Evolutionary conservation across 345 rosid genomes (phyloP), one percentile per base, ranked within the genome.

Genomic region (Brassica cretica): DNA sequence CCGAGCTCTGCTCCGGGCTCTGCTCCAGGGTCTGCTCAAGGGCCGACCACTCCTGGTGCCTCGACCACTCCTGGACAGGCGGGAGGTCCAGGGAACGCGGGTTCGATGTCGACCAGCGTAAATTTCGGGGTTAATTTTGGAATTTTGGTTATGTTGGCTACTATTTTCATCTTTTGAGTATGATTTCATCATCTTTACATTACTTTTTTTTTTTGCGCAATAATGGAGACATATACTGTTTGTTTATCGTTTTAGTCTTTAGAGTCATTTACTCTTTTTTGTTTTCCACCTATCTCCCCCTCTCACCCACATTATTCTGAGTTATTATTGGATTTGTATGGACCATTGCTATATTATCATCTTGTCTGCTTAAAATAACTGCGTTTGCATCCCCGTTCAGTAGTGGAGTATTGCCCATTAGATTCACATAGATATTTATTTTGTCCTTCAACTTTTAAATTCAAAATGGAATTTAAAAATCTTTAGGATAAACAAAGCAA

Each of bases 121-220:
- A 80, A 66, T 75, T 46, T 71, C 18, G 79, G 80, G 80, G 83
- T 75, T 0, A 75, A 70, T 80, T 70, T 75, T 12, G 79, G 44
- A 56, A 12, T 75, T 75, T 46, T 80, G 25, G 65, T 70, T 64
- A 58, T 80, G 51, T 59, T 80, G 76, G 80, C 6, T 62, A 14
- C 1, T 33, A 4, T 70, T 3, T 55, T 80, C 12, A 65, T 56
- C 11, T 59, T 80, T 72, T 80, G 64, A 75, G 24, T 25, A 3
- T 73, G 73, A 65, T 15, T 53, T 53, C 8, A 16, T 51, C 4
- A 6, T 35, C 2, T 65, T 3, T 2, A 10, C 29, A 55, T 62
- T 27, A 35, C 24, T 15, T 58, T 65, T 64, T n/a, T 3, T 19
- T 33, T 19, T 33, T 55, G 77, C 59, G 5, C 12, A 73, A 78